A percentile compares a stretch with the other conserved stretches of the same genome.
These are phyloP conservation scores for Gremmenia infestans DNA, from an alignment of 2,329 filamentous ascomycete species.

Conservation along the genomic window DNA sequence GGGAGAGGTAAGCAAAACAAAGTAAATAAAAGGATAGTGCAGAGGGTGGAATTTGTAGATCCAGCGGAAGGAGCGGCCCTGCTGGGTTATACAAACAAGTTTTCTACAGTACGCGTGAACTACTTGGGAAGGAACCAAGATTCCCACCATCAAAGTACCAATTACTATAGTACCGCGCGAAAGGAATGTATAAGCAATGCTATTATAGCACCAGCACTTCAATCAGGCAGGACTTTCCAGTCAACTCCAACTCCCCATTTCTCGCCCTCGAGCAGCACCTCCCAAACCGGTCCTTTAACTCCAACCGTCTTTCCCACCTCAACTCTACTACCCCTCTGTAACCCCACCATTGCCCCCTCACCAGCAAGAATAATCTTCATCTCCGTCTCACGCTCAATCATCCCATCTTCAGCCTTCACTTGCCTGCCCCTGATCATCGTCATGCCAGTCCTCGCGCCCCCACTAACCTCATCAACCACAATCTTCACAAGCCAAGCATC, in stretches of 20 bases:
- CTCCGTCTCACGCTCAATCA: constrained; percentile 15
- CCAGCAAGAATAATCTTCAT: constrained; percentile 30
- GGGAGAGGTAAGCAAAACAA: too few species aligned
- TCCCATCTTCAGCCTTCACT: constrained; percentile 5
- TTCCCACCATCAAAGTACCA: too few species aligned
- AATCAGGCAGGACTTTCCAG: constrained; percentile 27
- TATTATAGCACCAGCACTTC: background rate
- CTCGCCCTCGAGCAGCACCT: constrained; percentile 26
- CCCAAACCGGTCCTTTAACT: constrained; percentile 32
- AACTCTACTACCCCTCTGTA: constrained; percentile 24
- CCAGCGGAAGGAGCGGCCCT: too few species aligned
- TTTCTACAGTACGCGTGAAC: too few species aligned
- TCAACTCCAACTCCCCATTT: constrained; percentile 33
- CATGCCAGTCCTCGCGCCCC: constrained; percentile 22
- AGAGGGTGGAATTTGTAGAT: too few species aligned
- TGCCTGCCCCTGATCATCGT: constrained; percentile 26
- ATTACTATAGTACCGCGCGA: too few species aligned
- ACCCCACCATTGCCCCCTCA: constrained; percentile 21
- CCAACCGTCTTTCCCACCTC: constrained; percentile 26
- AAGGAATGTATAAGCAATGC: too few species aligned
- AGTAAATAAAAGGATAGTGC: too few species aligned
- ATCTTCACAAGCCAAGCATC: constrained; percentile 28
- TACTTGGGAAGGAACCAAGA: too few species aligned
- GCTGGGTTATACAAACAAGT: too few species aligned
- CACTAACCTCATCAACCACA: constrained; percentile 26